Base-by-base conservation (phyloP, 2,329 filamentous ascomycete species). In the Lecanosticta acicola region DNA sequence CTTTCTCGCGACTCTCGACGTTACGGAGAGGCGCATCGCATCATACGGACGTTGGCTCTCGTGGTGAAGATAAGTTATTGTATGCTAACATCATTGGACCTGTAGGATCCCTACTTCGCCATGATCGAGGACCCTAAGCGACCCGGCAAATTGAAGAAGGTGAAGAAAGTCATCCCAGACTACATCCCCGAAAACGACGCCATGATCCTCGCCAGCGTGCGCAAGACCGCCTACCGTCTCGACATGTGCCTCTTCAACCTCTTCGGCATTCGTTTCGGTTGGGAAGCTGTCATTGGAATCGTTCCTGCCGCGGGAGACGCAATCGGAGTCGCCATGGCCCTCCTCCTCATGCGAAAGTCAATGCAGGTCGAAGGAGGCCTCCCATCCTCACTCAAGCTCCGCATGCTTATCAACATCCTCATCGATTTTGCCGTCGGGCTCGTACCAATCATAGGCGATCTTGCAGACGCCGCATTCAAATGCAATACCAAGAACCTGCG, bases 41-140 rank as follows among this genome's bases (percentile, higher is more conserved):
- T 17, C 16, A 13, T 13, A 37, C 32, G 13, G n/a, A 18, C 16
- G 8, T 18, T 37, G 9, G 34, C 5, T n/a, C n/a, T n/a, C n/a
- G n/a, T n/a, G n/a, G n/a, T n/a, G 17, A 32, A 10, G 39, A 52
- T 49, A 41, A 43, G 38, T 49, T 29, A 53, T 32, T 32, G 33
- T 14, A n/a, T n/a, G n/a, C n/a, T n/a, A n/a, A n/a, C n/a, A n/a
- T n/a, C n/a, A n/a, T n/a, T n/a, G n/a, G 11, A 13, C 38, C 19
- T 40, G 38, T 59, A 96, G 87, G 90, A 97, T 64, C 89, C 90
- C 4, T 95, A 89, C 71, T 94, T 90, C 60, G 87, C 94, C 66
- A 76, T 81, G 56, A 81, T 95, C 29, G 81, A 83, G 17, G 83
- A 90, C 34, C 86, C 85, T 7, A 78, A 81, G 52, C 79, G 74